Percentiles rank a stretch among this genome's conserved stretches.
Evolutionary conservation across 2,329 filamentous ascomycete species (phyloP).

Genomic region (Beauveria caledonica): DNA sequence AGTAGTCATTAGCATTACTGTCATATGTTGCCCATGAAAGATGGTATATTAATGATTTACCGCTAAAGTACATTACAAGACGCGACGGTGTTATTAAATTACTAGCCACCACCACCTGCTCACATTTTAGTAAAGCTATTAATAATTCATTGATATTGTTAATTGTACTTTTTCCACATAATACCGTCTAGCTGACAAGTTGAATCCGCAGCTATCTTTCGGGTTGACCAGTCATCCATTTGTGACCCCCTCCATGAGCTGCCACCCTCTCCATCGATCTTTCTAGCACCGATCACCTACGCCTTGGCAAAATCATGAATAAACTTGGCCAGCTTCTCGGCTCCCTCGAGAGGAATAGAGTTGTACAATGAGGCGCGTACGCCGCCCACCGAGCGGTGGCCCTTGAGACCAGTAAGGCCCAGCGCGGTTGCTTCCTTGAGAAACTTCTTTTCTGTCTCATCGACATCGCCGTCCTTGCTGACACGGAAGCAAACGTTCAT

Average conservation of each 20-base stretch:
- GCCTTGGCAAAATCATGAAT: conserved; percentile 45
- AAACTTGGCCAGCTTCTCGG: conserved; percentile 59
- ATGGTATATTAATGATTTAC: no score
- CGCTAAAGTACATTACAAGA: no score
- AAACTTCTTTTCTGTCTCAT: conserved; percentile 71
- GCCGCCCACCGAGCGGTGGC: conserved; percentile 78
- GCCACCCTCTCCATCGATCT: not conserved
- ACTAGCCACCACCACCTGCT: no score
- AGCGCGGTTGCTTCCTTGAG: conserved; percentile 60
- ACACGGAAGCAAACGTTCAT: conserved; percentile 97
- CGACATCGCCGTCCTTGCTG: conserved; percentile 47
- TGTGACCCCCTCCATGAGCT: not conserved
- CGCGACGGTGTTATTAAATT: no score
- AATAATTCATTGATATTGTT: not conserved
- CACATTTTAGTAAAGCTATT: not conserved
- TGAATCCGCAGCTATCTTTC: not conserved
- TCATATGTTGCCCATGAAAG: no score
- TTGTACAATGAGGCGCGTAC: conserved; percentile 89
- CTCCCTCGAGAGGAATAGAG: conserved; percentile 60
- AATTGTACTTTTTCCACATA: not conserved
- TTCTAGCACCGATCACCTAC: conserved; percentile 12
- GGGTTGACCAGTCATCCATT: conserved; percentile 1
- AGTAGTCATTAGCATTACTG: no score
- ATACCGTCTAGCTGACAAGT: not conserved
- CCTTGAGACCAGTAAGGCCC: conserved; percentile 74